Conservation (phyloP, 495 filamentous ascomycete species). For the Talaromyces ruber region DNA sequence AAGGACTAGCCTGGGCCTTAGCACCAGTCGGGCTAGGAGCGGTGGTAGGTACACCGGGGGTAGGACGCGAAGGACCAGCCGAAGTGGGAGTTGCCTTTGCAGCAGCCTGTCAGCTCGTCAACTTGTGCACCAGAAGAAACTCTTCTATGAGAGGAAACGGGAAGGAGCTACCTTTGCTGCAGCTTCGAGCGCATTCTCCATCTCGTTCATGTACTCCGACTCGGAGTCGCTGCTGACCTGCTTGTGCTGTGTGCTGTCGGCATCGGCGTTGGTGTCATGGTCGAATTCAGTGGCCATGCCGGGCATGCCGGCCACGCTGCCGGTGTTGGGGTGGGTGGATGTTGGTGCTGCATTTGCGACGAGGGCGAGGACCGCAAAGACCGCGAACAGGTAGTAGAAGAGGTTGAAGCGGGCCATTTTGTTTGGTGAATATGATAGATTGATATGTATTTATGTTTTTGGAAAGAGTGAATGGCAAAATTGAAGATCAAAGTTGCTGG, state of each 20-base stretch:
- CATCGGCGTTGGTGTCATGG: conserved; percentile 1
- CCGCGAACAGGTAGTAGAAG: conserved; percentile 17
- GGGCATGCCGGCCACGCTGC: conserved; percentile 1
- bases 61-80: conserved; percentile 11
- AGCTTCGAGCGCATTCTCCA: background rate
- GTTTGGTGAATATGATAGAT: conserved; percentile 7
- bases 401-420: conserved; percentile 31
- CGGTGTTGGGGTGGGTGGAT: conserved; percentile 8
- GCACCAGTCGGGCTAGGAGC: conserved; percentile 13
- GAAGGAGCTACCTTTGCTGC: background rate
- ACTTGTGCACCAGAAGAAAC: background rate
- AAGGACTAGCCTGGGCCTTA: background rate
- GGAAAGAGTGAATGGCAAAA: conserved; percentile 12
- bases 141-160: no score
- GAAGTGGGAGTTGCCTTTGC: conserved; percentile 10
- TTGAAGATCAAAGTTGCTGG: background rate
- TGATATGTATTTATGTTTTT: background rate
- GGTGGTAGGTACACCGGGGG: conserved; percentile 14
- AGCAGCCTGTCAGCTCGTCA: conserved; percentile 5
- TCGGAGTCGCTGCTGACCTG: conserved; percentile 11
- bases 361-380: conserved; percentile 23
- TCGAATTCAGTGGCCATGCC: background rate
- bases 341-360: conserved; percentile 26
- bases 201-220: background rate
- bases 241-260: conserved; percentile 10